Evolutionary conservation across 176 grass and related monocot genomes (phyloP).

Genomic region (Carex cristatella): DNA sequence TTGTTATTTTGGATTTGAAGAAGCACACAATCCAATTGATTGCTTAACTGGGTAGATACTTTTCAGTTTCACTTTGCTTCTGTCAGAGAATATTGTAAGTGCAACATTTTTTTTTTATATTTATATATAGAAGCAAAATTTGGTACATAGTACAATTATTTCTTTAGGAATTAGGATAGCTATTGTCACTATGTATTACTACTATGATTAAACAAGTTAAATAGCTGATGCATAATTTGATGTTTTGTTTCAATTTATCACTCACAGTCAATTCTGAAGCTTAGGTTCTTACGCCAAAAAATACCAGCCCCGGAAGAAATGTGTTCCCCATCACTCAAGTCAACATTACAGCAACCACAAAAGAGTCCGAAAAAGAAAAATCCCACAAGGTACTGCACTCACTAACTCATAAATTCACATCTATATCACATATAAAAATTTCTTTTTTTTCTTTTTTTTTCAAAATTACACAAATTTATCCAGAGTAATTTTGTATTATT

Average conservation of each 20-base stretch:
- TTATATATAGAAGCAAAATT: no score
- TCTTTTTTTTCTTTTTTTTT: no score
- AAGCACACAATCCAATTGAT: background rate
- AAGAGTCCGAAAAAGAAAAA: conserved; percentile 18
- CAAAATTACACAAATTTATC: background rate
- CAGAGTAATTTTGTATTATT: background rate
- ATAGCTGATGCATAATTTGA: background rate
- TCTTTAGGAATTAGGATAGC: background rate
- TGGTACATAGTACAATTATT: background rate
- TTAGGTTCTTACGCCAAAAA: conserved; percentile 53
- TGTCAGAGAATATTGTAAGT: background rate
- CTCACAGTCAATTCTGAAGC: conserved; percentile 74
- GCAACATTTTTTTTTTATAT: background rate
- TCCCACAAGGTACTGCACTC: conserved; percentile 44
- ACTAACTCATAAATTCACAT: background rate
- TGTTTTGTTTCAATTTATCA: conserved; percentile 1
- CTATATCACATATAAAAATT: background rate
- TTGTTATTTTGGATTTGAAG: background rate
- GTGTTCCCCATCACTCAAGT: conserved; percentile 22
- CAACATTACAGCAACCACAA: conserved; percentile 40
- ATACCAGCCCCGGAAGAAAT: conserved; percentile 44
- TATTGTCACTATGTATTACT: background rate
- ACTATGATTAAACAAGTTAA: background rate
- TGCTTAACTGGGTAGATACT: background rate
- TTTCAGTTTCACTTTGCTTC: background rate